These are phyloP conservation scores for Phytophthora cactorum DNA, from an alignment of 352 stramenopile species.

Conservation along the genomic window DNA sequence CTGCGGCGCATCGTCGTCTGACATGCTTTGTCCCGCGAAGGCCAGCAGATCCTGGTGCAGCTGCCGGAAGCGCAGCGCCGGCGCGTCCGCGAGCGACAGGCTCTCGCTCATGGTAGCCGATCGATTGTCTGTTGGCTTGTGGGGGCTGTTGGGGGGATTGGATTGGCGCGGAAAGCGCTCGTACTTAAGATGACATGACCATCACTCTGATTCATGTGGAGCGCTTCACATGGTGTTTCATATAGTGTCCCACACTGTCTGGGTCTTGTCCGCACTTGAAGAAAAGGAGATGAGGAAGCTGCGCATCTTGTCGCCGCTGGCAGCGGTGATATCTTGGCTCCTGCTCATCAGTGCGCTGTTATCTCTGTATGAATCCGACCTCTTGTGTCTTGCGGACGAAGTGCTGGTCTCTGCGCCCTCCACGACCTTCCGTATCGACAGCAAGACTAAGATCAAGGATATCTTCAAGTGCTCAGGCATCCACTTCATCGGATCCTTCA, in stretches of 20 bases:
- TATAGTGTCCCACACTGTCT: conserved; percentile 1
- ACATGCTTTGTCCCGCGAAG: conserved; percentile 71
- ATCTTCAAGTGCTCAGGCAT: conserved; percentile 74
- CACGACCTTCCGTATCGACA: conserved; percentile 60
- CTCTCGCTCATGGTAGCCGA: conserved; percentile 38
- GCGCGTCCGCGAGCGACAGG: conserved; percentile 59
- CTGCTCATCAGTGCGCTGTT: conserved; percentile 2
- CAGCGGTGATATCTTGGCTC: conserved; percentile 3
- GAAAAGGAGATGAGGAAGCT: conserved; percentile 21
- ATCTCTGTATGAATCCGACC: background rate
- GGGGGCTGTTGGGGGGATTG: conserved; percentile 22
- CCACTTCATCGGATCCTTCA: conserved; percentile 78
- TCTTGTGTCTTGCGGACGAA: conserved; percentile 15
- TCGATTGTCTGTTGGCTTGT: conserved; percentile 30
- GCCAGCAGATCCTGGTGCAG: conserved; percentile 75
- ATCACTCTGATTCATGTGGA: conserved; percentile 28
- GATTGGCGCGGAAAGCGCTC: conserved; percentile 34
- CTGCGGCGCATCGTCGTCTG: conserved; percentile 66
- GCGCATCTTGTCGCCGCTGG: conserved; percentile 2
- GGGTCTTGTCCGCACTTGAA: conserved; percentile 10
- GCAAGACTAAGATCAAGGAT: conserved; percentile 52
- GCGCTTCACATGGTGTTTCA: conserved; percentile 12
- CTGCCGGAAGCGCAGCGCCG: conserved; percentile 70
- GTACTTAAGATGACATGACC: conserved; percentile 32
- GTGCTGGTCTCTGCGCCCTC: background rate